phyloP scores from a whole-genome alignment of 306 rosid genomes.

The Vigna mungo region DNA sequence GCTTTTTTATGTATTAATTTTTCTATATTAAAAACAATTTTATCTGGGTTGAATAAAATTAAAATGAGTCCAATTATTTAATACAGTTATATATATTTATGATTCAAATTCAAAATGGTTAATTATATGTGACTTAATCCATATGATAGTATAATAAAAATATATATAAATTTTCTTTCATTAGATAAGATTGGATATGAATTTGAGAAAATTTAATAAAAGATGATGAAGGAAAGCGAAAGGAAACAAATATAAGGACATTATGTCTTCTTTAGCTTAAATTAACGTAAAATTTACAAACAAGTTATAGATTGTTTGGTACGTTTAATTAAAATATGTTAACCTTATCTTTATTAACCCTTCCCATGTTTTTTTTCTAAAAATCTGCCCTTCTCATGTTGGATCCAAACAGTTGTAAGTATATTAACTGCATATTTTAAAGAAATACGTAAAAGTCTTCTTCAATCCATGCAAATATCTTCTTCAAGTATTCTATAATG shows the following conservation, averaged over 20 bases:
- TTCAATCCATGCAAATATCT: conserved; percentile 42
- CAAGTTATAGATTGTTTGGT: conserved; percentile 4
- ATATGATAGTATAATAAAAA: no score
- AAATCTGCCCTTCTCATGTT: neutral
- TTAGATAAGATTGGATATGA: neutral
- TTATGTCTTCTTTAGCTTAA: conserved; percentile 12
- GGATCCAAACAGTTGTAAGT: conserved; percentile 29
- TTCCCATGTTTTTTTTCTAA: neutral
- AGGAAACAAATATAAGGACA: conserved; percentile 32
- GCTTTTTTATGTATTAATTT: neutral
- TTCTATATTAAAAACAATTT: no score
- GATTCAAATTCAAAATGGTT: no score
- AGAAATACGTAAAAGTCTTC: neutral
- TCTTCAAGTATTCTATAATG: neutral
- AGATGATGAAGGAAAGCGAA: conserved; percentile 15
- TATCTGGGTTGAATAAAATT: no score
- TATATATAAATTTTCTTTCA: neutral
- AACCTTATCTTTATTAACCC: neutral
- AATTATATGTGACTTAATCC: no score
- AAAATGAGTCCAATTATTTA: neutral
- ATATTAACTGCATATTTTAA: conserved; percentile 16
- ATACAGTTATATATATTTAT: neutral
- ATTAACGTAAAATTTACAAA: neutral
- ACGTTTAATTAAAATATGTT: neutral
- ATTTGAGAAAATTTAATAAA: neutral